Conservation (phyloP, 208 protist species). For the Zelonia costaricensis region DNA sequence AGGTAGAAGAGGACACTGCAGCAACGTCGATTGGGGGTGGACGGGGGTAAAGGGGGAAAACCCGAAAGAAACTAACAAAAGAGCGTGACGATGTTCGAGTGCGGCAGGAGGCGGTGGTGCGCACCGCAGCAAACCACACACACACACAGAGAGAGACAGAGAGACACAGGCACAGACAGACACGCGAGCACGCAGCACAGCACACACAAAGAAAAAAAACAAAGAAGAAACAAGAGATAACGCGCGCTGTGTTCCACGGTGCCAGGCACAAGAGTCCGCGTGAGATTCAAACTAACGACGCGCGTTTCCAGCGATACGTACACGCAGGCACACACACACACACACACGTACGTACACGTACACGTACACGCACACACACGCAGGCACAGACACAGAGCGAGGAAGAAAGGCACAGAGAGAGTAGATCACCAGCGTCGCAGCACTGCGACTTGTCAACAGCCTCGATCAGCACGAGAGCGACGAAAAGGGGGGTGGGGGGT, state of each 20-base stretch:
- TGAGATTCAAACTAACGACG: too few species aligned
- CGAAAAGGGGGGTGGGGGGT: too few species aligned
- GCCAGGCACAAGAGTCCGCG: too few species aligned
- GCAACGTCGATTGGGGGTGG: not conserved
- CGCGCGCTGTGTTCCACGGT: too few species aligned
- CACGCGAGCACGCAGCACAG: not conserved
- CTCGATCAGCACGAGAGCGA: too few species aligned
- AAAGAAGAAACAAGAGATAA: conserved; percentile 3
- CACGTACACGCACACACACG: not conserved
- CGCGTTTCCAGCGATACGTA: too few species aligned
- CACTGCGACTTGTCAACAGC: too few species aligned
- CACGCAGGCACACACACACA: conserved; percentile 1
- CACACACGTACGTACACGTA: conserved; percentile 2
- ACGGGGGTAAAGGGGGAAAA: not conserved
- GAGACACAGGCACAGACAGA: not conserved
- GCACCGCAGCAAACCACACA: not conserved
- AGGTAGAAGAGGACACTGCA: not conserved
- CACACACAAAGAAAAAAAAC: not conserved
- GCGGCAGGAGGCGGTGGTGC: not conserved
- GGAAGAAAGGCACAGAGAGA: too few species aligned
- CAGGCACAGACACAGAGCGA: not conserved
- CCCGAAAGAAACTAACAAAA: too few species aligned
- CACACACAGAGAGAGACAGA: not conserved
- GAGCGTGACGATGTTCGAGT: too few species aligned
- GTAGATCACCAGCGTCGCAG: too few species aligned